Evolutionary conservation across 768 basidiomycete species (phyloP), one percentile per base, ranked within the genome.

Genomic region (Agrocybe chaxingu): DNA sequence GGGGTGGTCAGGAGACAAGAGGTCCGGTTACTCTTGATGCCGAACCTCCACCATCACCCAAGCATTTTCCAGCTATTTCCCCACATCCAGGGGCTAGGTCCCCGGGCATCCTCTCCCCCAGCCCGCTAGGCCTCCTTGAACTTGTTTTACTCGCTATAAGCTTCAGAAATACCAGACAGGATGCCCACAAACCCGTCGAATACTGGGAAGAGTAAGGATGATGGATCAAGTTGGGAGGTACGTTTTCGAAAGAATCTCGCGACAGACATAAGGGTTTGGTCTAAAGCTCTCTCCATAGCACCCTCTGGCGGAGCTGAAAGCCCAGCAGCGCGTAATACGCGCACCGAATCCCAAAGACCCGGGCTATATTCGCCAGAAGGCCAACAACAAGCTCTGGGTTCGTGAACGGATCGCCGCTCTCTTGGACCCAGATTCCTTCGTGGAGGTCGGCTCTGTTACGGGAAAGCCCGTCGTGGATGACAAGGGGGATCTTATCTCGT

Each of bases 301-400:
- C n/a, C 65, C 70, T 39, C 38, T 73, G 5, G 56, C 60, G 9
- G 58, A 64, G 32, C 42, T 71, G 7, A 61, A 59, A 43, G 63
- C 66, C 43, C 66, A 71, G 36, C 69, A 70, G 45, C 50, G 48
- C 24, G 53, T 69, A 3, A 60, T 70, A 38, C 67, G 62, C 33
- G 50, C 54, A 1, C 70, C 72, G 32, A 68, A 71, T 44, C 54
- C 62, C 12, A 55, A 63, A 11, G 68, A 72, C 45, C 67, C 69
- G 35, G 72, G 72, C 38, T 73, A 73, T 50, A 62, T 66, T 19
- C 63, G 72, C 10, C 72, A 73, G 54, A 71, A 69, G 47, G 62
- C 61, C 3, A 68, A 68, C 48, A 62, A 60, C 10, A 73, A 73
- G 41, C 62, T 73, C 7, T 73, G 72, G 72, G 70, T 73, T 42